Percentiles rank a stretch among this genome's conserved stretches.
Evolutionary conservation across 768 basidiomycete species (phyloP).

Genomic region (Brasilioporus rufonigricans): DNA sequence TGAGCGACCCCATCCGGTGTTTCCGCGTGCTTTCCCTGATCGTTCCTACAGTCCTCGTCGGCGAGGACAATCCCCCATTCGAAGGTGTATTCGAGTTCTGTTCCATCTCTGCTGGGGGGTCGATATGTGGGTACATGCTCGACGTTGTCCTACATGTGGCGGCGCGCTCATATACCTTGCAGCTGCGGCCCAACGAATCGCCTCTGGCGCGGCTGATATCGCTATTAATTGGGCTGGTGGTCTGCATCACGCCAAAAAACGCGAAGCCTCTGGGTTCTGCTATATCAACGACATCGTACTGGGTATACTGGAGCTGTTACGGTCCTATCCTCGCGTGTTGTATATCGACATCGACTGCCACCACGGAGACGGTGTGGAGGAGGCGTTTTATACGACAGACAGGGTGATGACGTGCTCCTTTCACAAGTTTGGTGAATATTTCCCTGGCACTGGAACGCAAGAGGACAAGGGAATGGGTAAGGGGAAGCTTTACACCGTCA

Average conservation of each 20-base stretch:
- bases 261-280: conserved; percentile 97
- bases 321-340: conserved; percentile 80
- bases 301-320: conserved; percentile 88
- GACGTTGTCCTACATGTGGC: background rate
- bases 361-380: conserved; percentile 98
- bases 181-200: conserved; percentile 81
- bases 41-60: conserved; percentile 47
- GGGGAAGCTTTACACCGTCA: conserved; percentile 86
- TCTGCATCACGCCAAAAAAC: conserved; percentile 98
- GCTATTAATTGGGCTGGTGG: conserved; percentile 98
- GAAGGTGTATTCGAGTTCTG: conserved; percentile 98
- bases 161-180: background rate
- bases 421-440: conserved; percentile 90
- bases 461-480: conserved; percentile 81
- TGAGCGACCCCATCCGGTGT: conserved; percentile 35
- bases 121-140: conserved; percentile 62
- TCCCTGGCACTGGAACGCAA: conserved; percentile 78
- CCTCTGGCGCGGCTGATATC: conserved; percentile 75
- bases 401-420: conserved; percentile 97
- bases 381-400: conserved; percentile 97
- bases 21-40: conserved; percentile 2
- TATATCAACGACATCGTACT: conserved; percentile 99
- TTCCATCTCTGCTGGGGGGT: conserved; percentile 94
- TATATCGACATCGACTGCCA: conserved; percentile 99
- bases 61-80: conserved; percentile 95